phyloP scores from a whole-genome alignment of 805 yeast genomes.

The Candida morakotiae region DNA sequence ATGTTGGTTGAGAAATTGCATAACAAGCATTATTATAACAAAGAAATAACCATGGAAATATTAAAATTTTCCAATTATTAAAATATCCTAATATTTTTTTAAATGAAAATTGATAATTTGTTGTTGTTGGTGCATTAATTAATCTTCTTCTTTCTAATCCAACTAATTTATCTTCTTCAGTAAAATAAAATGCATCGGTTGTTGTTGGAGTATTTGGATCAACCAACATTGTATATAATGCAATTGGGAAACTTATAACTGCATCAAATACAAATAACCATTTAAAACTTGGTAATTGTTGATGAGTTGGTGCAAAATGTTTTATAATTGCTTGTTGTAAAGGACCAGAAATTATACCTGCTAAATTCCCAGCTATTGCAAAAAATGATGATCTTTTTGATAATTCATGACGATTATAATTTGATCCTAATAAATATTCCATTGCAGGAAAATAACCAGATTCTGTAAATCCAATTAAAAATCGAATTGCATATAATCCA shows the following conservation, averaged over 20 bases:
- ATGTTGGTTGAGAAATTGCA: conserved; percentile 33
- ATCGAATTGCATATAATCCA: conserved; percentile 26
- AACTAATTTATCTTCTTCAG: conserved; percentile 31
- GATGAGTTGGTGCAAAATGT: conserved; percentile 16
- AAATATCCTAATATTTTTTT: conserved; percentile 37
- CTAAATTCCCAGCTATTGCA: conserved; percentile 25
- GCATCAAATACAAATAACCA: conserved; percentile 35
- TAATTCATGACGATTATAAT: conserved; percentile 23
- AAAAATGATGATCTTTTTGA: conserved; percentile 27
- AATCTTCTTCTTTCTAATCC: conserved; percentile 45
- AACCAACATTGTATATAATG: conserved; percentile 26
- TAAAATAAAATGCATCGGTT: conserved; percentile 29
- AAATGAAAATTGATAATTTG: conserved; percentile 38
- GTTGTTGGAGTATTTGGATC: conserved; percentile 34
- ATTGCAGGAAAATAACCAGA: conserved; percentile 55
- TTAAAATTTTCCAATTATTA: conserved; percentile 46
- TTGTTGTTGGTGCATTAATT: conserved; percentile 39
- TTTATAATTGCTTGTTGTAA: conserved; percentile 25
- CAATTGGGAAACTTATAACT: conserved; percentile 29
- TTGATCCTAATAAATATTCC: conserved; percentile 46
- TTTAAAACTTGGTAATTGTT: conserved; percentile 24
- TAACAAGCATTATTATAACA: conserved; percentile 32
- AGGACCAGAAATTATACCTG: conserved; percentile 30
- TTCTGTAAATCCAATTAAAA: conserved; percentile 42
- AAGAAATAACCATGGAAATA: conserved; percentile 38